Conservation (phyloP, 305 asterid genomes). For the Solanum hybrid region DNA sequence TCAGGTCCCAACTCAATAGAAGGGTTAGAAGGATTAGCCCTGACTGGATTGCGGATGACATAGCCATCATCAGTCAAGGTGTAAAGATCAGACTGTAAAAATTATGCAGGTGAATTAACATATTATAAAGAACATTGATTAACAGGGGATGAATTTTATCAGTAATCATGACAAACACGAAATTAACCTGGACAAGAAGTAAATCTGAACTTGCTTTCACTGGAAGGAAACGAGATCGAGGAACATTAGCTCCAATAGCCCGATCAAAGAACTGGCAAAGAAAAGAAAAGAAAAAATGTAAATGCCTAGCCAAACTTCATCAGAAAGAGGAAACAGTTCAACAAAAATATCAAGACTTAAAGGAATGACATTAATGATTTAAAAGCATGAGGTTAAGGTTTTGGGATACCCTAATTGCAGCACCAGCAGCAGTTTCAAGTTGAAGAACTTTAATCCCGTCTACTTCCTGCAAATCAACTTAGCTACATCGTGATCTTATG, state of each 20-base stretch:
- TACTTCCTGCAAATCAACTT: constrained; percentile 49
- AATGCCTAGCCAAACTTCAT: background rate
- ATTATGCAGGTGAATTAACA: background rate
- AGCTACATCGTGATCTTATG: background rate
- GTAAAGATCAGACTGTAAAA: constrained; percentile 70
- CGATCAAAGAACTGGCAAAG: background rate
- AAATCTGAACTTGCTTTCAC: constrained; percentile 78
- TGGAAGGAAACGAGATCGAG: constrained; percentile 83
- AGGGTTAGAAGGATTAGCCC: constrained; percentile 67
- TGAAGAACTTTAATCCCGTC: constrained; percentile 80
- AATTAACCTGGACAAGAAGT: constrained; percentile 71
- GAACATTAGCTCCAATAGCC: constrained; percentile 76
- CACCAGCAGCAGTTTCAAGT: constrained; percentile 92
- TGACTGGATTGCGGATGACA: constrained; percentile 56
- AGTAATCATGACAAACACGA: background rate
- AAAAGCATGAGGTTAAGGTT: background rate
- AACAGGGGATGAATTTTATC: background rate
- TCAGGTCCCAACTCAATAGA: constrained; percentile 81
- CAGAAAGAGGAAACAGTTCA: background rate
- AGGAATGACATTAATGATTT: background rate
- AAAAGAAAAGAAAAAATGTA: background rate
- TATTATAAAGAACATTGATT: background rate
- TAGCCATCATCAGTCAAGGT: constrained; percentile 53
- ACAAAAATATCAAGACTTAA: background rate
- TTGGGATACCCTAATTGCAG: constrained; percentile 61